Conservation (phyloP, 208 protist genomes). For the Trypanosoma melophagium region DNA sequence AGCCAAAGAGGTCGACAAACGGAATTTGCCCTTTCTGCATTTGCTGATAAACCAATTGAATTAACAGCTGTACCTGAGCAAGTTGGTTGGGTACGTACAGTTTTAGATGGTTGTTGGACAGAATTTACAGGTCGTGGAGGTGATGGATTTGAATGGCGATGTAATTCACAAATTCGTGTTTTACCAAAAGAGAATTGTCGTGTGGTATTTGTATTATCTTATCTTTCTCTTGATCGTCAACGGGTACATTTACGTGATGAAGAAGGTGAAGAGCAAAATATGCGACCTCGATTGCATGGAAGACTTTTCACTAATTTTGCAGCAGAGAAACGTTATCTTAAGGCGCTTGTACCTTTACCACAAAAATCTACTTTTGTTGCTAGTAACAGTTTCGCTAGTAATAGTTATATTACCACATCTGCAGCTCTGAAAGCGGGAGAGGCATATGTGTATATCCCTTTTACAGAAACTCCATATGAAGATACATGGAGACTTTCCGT, state of each 20-base stretch:
- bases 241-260: conserved; percentile 60
- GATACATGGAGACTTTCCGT: conserved; percentile 81
- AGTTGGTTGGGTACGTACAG: conserved; percentile 84
- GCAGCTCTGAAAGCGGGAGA: conserved; percentile 56
- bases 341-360: conserved; percentile 82
- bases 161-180: conserved; percentile 81
- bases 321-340: conserved; percentile 82
- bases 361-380: conserved; percentile 84
- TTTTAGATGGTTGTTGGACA: conserved; percentile 79
- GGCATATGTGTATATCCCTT: conserved; percentile 86
- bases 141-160: conserved; percentile 88
- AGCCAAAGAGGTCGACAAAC: conserved; percentile 81
- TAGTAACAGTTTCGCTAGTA: conserved; percentile 85
- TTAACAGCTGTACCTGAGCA: conserved; percentile 82
- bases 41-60: conserved; percentile 78
- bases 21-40: conserved; percentile 83
- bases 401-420: conserved; percentile 87
- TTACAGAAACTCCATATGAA: conserved; percentile 76
- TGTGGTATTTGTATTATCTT: conserved; percentile 85
- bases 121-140: conserved; percentile 82
- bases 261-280: conserved; percentile 70
- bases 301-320: conserved; percentile 85
- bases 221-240: conserved; percentile 74
- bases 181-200: conserved; percentile 65
- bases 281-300: conserved; percentile 76